phyloP scores from a whole-genome alignment of 2,329 filamentous ascomycete genomes.

The Teratosphaeria gauchensis region DNA sequence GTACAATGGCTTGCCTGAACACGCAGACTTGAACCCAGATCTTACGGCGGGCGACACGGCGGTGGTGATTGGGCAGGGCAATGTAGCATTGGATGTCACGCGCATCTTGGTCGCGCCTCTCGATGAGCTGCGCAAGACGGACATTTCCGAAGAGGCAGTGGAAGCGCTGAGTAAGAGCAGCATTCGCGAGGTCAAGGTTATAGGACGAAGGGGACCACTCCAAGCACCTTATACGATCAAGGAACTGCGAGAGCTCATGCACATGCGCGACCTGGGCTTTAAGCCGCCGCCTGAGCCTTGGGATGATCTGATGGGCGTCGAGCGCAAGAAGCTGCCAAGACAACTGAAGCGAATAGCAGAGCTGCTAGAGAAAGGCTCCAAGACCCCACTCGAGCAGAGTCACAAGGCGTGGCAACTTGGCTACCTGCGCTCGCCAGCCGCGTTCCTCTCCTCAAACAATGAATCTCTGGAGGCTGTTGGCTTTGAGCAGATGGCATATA shows the following conservation, averaged over 20 bases:
- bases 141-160: slow-evolving; percentile 79
- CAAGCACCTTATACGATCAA: slow-evolving; percentile 93
- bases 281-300: slow-evolving; percentile 39
- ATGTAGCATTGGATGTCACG: slow-evolving; percentile 89
- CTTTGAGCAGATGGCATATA: slow-evolving; percentile 49
- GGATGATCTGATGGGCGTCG: slow-evolving; percentile 35
- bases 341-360: slow-evolving; percentile 70
- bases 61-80: slow-evolving; percentile 86
- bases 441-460: slow-evolving; percentile 48
- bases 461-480: slow-evolving; percentile 52
- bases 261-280: slow-evolving; percentile 62
- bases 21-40: slow-evolving; percentile 61
- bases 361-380: slow-evolving; percentile 66
- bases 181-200: slow-evolving; percentile 72
- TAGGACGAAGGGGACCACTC: slow-evolving; percentile 74
- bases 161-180: slow-evolving; percentile 61
- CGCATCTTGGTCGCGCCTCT: slow-evolving; percentile 73
- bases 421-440: slow-evolving; percentile 70
- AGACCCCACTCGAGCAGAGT: slow-evolving; percentile 38
- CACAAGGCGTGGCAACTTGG: slow-evolving; percentile 72
- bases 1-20: slow-evolving; percentile 93
- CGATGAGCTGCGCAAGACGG: slow-evolving; percentile 65
- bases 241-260: slow-evolving; percentile 80
- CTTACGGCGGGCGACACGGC: slow-evolving; percentile 69
- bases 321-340: slow-evolving; percentile 59